phyloP scores from a whole-genome alignment of 345 rosid species.

The Brassica nigra region DNA sequence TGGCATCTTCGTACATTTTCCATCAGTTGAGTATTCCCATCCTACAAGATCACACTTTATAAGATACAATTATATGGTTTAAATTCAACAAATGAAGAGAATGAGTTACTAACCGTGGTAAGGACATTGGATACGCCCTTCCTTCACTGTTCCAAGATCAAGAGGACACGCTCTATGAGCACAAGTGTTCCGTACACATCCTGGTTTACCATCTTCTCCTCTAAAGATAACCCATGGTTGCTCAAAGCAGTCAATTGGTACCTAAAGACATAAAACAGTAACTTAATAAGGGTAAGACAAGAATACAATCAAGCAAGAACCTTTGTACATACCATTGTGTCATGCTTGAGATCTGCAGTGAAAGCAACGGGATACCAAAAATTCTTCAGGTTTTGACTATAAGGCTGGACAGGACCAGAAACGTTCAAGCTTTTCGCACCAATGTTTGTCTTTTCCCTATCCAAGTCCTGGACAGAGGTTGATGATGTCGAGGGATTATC shows the following conservation, averaged over 20 bases:
- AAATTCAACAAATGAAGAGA: not conserved
- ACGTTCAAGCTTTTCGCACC: slow-evolving; percentile 75
- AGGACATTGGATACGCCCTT: slow-evolving; percentile 95
- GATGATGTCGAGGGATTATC: slow-evolving; percentile 54
- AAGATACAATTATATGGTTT: not conserved
- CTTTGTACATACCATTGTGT: slow-evolving; percentile 67
- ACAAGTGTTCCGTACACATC: slow-evolving; percentile 90
- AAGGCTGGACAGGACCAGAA: slow-evolving; percentile 90
- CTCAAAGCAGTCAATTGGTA: slow-evolving; percentile 96
- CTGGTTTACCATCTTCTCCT: slow-evolving; percentile 89
- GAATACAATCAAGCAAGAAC: not conserved
- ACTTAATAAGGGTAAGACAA: not conserved
- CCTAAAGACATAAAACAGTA: slow-evolving; percentile 42
- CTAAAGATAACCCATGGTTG: slow-evolving; percentile 95
- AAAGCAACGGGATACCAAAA: slow-evolving; percentile 97
- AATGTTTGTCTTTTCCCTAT: slow-evolving; percentile 45
- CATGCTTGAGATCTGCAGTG: slow-evolving; percentile 78
- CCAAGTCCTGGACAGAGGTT: slow-evolving; percentile 50
- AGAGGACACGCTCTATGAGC: slow-evolving; percentile 99
- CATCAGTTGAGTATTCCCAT: slow-evolving; percentile 97
- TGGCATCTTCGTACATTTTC: slow-evolving; percentile 94
- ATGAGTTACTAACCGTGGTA: slow-evolving; percentile 79
- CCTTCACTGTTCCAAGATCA: slow-evolving; percentile 87
- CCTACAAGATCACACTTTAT: slow-evolving; percentile 48
- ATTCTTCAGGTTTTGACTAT: slow-evolving; percentile 69